A percentile compares a stretch with the other conserved stretches of the same genome.
Conservation (phyloP, 2,329 filamentous ascomycete genomes). For the Venturiaceae sp. region DNA sequence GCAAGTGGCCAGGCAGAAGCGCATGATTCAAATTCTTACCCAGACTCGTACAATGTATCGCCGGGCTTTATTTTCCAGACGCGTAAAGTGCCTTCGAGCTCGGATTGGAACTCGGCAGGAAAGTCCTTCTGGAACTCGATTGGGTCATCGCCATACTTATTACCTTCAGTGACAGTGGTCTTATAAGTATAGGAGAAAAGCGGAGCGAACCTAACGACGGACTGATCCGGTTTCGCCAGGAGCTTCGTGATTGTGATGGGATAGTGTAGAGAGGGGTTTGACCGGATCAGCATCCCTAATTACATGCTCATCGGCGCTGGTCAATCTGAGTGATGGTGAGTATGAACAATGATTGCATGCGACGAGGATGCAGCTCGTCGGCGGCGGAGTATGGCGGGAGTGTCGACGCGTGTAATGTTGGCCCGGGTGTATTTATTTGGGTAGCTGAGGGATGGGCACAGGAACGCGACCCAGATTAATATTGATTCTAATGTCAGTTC, state of each 20-base stretch:
- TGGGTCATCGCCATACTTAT: constrained; percentile 62
- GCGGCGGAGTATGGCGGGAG: background rate
- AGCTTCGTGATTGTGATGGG: constrained; percentile 87
- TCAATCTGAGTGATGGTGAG: background rate
- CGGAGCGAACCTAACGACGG: constrained; percentile 64
- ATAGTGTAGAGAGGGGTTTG: constrained; percentile 59
- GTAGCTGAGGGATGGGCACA: background rate
- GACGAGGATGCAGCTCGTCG: background rate
- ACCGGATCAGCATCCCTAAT: constrained; percentile 36
- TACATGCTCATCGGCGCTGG: constrained; percentile 6
- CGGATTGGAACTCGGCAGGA: constrained; percentile 72
- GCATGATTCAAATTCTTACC: constrained; percentile 14
- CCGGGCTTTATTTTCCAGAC: constrained; percentile 65
- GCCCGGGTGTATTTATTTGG: background rate
- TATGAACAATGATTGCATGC: background rate
- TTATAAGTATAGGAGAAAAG: constrained; percentile 84
- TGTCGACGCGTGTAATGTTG: background rate
- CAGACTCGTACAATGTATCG: constrained; percentile 44
- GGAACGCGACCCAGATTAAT: background rate
- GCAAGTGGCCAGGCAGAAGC: background rate
- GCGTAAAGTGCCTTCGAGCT: constrained; percentile 68
- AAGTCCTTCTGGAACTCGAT: constrained; percentile 59
- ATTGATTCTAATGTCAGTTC: too few relatives aligned
- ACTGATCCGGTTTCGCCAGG: constrained; percentile 64
- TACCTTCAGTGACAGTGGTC: constrained; percentile 56